Percentiles rank a stretch among this genome's conserved stretches.
phyloP scores from a whole-genome alignment of 345 rosid genomes.

The Psidium friedrichsthalianum region DNA sequence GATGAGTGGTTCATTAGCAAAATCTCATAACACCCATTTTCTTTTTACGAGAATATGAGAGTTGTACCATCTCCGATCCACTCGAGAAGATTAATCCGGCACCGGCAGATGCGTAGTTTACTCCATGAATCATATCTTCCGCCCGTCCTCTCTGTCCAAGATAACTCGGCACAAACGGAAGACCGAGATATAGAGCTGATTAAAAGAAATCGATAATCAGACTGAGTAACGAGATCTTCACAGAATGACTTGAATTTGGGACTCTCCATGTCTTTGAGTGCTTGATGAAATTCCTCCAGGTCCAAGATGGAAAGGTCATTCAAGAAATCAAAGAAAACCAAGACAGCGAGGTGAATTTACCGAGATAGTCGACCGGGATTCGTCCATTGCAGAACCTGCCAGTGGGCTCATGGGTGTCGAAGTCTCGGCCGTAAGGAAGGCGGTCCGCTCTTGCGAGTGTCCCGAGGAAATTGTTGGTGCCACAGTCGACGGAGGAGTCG shows the following conservation, averaged over 20 bases:
- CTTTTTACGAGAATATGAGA: neutral
- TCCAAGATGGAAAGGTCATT: neutral
- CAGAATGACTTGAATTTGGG: neutral
- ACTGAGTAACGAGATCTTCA: neutral
- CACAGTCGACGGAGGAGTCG: slow-evolving; percentile 82
- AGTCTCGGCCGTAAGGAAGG: slow-evolving; percentile 90
- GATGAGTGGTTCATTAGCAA: neutral
- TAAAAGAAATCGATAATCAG: neutral
- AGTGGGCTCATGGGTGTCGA: slow-evolving; percentile 70
- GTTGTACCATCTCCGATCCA: slow-evolving; percentile 67
- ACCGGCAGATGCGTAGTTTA: slow-evolving; percentile 81
- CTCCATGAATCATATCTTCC: slow-evolving; percentile 62
- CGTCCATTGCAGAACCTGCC: slow-evolving; percentile 92
- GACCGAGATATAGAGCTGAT: slow-evolving; percentile 58
- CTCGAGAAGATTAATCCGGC: slow-evolving; percentile 82
- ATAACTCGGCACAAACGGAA: slow-evolving; percentile 82
- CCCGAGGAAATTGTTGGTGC: slow-evolving; percentile 79
- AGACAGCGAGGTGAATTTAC: slow-evolving; percentile 9
- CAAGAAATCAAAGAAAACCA: neutral
- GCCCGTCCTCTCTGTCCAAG: slow-evolving; percentile 60
- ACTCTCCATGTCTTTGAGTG: neutral
- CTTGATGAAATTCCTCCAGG: neutral
- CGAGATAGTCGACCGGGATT: slow-evolving; percentile 86
- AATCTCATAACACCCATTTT: neutral
- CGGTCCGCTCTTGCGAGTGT: slow-evolving; percentile 89